Base-by-base conservation (phyloP, 2,329 filamentous ascomycete genomes). In the Dactylonectria macrodidyma region DNA sequence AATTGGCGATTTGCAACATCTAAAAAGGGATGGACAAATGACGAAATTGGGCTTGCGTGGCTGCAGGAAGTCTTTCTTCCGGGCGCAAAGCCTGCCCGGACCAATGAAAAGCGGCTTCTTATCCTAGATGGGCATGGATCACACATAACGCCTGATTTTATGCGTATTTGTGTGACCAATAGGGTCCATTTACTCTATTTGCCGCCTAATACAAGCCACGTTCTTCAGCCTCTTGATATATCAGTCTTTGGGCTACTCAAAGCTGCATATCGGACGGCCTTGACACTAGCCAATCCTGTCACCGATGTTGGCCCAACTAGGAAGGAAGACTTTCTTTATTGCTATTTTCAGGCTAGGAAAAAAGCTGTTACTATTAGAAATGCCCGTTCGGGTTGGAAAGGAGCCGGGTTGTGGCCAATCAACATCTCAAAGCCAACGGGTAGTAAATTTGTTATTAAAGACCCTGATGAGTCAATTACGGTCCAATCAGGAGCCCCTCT, bases 271-370 rank as follows among this genome's bases (percentile, higher is more conserved):
- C 26, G 51, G 30, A 33, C 26, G 2, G 33, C 26, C 5, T 34
- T 55, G 7, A 55, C 51, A 8, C 51, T 22, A 55, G 33, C 51
- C 30, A 55, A 55, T 38, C 51, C 26, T 16, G 30, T 55, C 14
- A 12, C n/a, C 19, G 33, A 55, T 55, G 22, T n/a, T n/a, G 19
- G 51, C 51, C 51, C 51, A 41, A 55, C 33, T 4, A 55, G 33
- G 51, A 55, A 55, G n/a, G 51, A 55, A 3, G 51, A 55, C 26
- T 55, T 55, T 55, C 3, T 46, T n/a, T 3, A 5, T n/a, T 46
- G 41, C 41, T 46, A 46, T 46, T 46, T 46, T 46, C 3, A 55
- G n/a, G 51, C 51, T 19, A 55, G 33, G 33, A 38, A 55, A 14
- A 51, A 30, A 5, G 30, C 30, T 22, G 4, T 55, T 11, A 38